Percentiles rank a stretch among this genome's conserved stretches.
phyloP scores from a whole-genome alignment of 345 rosid species.

The Linum tenue region DNA sequence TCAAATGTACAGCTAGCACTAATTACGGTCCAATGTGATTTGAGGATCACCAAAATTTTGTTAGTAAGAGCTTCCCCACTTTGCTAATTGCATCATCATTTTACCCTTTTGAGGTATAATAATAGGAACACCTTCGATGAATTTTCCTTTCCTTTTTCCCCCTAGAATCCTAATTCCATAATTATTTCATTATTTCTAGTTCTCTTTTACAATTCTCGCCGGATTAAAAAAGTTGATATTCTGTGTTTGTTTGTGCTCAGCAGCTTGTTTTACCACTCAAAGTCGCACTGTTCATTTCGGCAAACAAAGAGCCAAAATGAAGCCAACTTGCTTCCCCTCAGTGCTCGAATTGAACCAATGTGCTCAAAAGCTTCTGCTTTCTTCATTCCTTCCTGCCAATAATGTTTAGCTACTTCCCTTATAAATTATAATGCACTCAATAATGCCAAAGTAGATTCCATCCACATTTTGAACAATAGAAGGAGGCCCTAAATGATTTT shows the following conservation, averaged over 20 bases:
- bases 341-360: too few species aligned
- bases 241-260: too few species aligned
- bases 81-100: conserved; percentile 21
- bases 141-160: conserved; percentile 10
- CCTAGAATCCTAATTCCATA: background rate
- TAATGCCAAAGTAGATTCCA: too few species aligned
- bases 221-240: too few species aligned
- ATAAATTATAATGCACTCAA: too few species aligned
- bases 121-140: background rate
- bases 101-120: background rate
- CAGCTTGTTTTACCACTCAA: too few species aligned
- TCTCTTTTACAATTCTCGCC: too few species aligned
- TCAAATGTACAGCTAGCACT: too few species aligned
- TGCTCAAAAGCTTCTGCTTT: too few species aligned
- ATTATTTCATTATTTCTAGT: too few species aligned
- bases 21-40: background rate
- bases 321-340: too few species aligned
- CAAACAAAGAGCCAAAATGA: background rate
- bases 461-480: conserved; percentile 12
- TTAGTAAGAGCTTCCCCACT: conserved; percentile 3
- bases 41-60: background rate
- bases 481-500: conserved; percentile 7
- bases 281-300: conserved; percentile 8
- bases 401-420: background rate
- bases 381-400: conserved; percentile 4